Conservation (phyloP, 768 basidiomycete genomes). For the Lactifluus piperatus region DNA sequence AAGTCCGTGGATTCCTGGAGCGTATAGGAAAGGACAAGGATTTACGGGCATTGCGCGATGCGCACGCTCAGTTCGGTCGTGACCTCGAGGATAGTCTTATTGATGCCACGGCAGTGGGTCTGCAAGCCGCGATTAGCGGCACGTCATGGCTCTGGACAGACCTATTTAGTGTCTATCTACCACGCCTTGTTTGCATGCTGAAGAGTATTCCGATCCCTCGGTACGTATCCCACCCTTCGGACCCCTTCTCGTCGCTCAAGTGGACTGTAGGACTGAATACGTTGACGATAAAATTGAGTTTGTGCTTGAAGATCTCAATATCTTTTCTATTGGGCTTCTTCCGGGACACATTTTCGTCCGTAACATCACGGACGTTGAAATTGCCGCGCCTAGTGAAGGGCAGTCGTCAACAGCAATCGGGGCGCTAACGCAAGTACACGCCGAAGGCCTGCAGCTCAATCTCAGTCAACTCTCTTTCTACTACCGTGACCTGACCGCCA, state of each 20-base stretch:
- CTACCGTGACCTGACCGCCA: conserved; percentile 52
- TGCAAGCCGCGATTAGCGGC: conserved; percentile 49
- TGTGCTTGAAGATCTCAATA: conserved; percentile 64
- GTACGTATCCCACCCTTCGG: conserved; percentile 26
- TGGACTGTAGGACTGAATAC: conserved; percentile 52
- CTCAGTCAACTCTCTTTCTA: conserved; percentile 66
- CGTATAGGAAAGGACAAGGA: conserved; percentile 44
- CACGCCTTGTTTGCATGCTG: conserved; percentile 42
- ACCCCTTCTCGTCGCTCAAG: neutral
- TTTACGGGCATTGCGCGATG: conserved; percentile 36
- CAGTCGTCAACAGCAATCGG: conserved; percentile 44
- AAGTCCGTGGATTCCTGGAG: conserved; percentile 37
- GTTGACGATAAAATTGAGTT: conserved; percentile 61
- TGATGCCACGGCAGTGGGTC: conserved; percentile 32
- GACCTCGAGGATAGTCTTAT: conserved; percentile 42
- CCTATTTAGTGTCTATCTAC: conserved; percentile 70
- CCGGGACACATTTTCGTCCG: conserved; percentile 66
- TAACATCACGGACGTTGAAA: conserved; percentile 57
- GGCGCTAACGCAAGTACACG: conserved; percentile 53
- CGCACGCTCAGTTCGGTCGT: conserved; percentile 38
- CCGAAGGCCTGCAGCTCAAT: conserved; percentile 55
- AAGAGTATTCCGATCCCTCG: conserved; percentile 64
- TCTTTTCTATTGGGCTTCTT: conserved; percentile 56
- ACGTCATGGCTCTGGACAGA: conserved; percentile 77
- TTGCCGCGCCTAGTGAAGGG: conserved; percentile 34